Percentiles rank a stretch among this genome's conserved stretches.
Conservation (phyloP, 129 eudicot species). For the Smallanthus sonchifolius region DNA sequence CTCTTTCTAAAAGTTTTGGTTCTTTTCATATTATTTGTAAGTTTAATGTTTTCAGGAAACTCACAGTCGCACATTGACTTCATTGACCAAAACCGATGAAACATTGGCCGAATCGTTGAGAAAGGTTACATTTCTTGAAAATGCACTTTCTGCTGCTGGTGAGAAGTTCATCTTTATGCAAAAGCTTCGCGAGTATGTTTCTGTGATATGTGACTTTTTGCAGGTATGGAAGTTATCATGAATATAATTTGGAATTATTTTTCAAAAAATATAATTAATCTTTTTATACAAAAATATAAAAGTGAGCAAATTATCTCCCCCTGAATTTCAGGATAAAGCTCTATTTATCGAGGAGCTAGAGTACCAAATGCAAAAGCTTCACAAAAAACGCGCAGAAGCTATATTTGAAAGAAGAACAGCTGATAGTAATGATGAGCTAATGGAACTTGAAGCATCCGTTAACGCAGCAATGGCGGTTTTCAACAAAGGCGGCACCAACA, state of each 20-base stretch:
- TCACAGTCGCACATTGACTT: slow-evolving; percentile 51
- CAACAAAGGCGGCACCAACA: slow-evolving; percentile 51
- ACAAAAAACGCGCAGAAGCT: slow-evolving; percentile 76
- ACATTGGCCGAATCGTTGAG: slow-evolving; percentile 58
- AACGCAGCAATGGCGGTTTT: slow-evolving; percentile 63
- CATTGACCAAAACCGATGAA: slow-evolving; percentile 68
- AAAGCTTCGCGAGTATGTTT: slow-evolving; percentile 89
- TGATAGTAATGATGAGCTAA: slow-evolving; percentile 62
- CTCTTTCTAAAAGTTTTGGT: background rate
- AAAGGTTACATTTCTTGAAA: slow-evolving; percentile 60
- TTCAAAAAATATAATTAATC: background rate
- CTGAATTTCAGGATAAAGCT: slow-evolving; percentile 61
- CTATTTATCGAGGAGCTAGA: slow-evolving; percentile 90
- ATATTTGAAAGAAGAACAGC: slow-evolving; percentile 67
- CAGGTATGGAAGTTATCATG: slow-evolving; percentile 47
- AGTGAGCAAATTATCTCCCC: background rate
- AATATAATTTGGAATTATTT: background rate
- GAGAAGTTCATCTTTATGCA: slow-evolving; percentile 97
- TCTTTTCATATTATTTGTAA: background rate
- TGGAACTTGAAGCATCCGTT: slow-evolving; percentile 74
- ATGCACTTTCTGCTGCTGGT: slow-evolving; percentile 67
- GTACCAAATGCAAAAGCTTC: slow-evolving; percentile 87
- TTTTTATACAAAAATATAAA: background rate
- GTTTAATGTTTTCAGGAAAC: slow-evolving; percentile 60
- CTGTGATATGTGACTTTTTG: slow-evolving; percentile 88